Evolutionary conservation across 2,329 filamentous ascomycete species (phyloP).

Genomic region (Penicillium sp.): DNA sequence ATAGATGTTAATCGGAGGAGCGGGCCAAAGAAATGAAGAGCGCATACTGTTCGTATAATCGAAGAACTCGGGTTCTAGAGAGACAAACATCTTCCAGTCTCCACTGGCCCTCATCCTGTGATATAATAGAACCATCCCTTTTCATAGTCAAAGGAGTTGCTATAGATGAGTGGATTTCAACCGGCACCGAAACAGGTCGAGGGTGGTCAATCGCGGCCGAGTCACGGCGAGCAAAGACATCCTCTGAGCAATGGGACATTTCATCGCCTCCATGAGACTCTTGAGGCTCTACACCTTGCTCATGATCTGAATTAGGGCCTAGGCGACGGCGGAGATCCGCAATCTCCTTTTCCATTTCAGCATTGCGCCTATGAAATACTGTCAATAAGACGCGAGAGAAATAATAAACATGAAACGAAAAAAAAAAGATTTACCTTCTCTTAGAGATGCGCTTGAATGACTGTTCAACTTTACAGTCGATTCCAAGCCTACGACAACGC

Average conservation of each 20-base stretch:
- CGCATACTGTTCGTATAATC: slow-evolving; percentile 46
- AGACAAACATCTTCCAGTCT: slow-evolving; percentile 51
- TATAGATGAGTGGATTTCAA: slow-evolving; percentile 35
- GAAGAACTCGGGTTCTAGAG: slow-evolving; percentile 39
- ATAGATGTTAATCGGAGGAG: slow-evolving; percentile 30
- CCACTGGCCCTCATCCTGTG: slow-evolving; percentile 45
- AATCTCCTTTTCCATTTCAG: slow-evolving; percentile 60
- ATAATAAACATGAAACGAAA: no score
- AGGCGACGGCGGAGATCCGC: slow-evolving; percentile 49
- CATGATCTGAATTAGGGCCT: slow-evolving; percentile 34
- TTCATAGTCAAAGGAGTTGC: slow-evolving; percentile 36
- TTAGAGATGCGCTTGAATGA: slow-evolving; percentile 68
- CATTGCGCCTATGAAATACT: slow-evolving; percentile 54
- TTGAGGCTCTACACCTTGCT: slow-evolving; percentile 26
- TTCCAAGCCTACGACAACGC: slow-evolving; percentile 61
- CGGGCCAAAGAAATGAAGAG: neutral
- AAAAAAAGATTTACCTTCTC: slow-evolving; percentile 40
- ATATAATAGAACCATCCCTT: slow-evolving; percentile 35
- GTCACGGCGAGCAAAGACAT: slow-evolving; percentile 34
- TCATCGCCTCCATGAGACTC: slow-evolving; percentile 32
- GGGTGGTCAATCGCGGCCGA: slow-evolving; percentile 30
- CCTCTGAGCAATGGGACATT: slow-evolving; percentile 37
- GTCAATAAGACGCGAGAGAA: slow-evolving; percentile 12
- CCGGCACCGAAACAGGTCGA: slow-evolving; percentile 35
- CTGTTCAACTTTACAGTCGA: slow-evolving; percentile 64